Conservation (phyloP, 140 eudicot species). For the Ambrosia hybrid region DNA sequence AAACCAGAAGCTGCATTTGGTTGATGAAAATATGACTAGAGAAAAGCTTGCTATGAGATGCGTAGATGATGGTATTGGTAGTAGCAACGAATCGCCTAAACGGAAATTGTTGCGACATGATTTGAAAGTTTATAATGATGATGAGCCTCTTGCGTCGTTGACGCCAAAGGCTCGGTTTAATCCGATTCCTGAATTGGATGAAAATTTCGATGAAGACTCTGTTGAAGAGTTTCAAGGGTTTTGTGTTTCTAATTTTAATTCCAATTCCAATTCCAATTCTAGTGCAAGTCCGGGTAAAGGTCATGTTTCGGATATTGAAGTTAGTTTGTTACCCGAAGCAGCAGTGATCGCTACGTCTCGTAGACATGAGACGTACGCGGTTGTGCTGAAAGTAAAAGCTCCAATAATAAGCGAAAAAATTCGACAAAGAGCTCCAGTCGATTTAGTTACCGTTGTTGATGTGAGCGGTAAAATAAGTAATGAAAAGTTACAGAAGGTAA, state of each 20-base stretch:
- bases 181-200: constrained; percentile 81
- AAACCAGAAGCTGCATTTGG: constrained; percentile 10
- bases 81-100: constrained; percentile 8
- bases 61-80: constrained; percentile 6
- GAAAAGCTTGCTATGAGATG: constrained; percentile 27
- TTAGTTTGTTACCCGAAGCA: constrained; percentile 51
- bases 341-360: constrained; percentile 67
- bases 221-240: constrained; percentile 61
- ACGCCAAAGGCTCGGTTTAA: constrained; percentile 65
- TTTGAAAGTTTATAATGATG: constrained; percentile 78
- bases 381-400: constrained; percentile 57
- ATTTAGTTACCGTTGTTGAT: constrained; percentile 73
- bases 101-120: constrained; percentile 27
- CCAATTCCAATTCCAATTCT: too few relatives aligned
- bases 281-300: constrained; percentile 11
- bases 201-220: constrained; percentile 46
- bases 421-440: constrained; percentile 56
- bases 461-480: constrained; percentile 49
- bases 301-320: constrained; percentile 33
- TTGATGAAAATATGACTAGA: constrained; percentile 19
- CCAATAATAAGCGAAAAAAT: constrained; percentile 41
- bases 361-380: constrained; percentile 55
- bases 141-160: constrained; percentile 78
- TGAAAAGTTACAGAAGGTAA: constrained; percentile 52
- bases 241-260: neutral